Evolutionary conservation across 108 stramenopile species (phyloP).

Genomic region (Nitzschia putrida): DNA sequence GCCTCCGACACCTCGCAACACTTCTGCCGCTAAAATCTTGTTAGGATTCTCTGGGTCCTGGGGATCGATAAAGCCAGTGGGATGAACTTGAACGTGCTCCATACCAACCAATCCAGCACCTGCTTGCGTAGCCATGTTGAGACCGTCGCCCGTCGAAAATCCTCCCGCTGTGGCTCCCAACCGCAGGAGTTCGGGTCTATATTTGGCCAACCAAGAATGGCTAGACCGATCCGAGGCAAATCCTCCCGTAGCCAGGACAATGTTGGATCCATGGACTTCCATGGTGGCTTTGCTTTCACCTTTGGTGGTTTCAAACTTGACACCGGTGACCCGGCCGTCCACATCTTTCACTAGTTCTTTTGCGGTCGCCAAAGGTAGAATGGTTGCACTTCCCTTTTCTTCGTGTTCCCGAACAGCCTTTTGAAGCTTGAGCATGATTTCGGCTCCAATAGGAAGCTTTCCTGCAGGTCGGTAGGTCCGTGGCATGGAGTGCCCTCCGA

Average conservation of each 20-base stretch:
- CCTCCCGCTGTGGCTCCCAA: conserved; percentile 80
- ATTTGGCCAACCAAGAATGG: conserved; percentile 54
- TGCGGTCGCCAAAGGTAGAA: conserved; percentile 51
- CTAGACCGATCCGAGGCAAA: conserved; percentile 69
- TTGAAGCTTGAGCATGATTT: conserved; percentile 74
- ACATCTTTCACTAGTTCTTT: conserved; percentile 41
- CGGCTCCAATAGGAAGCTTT: conserved; percentile 78
- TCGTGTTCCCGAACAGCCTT: conserved; percentile 58
- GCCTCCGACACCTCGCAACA: conserved; percentile 74
- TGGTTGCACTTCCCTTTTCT: conserved; percentile 24
- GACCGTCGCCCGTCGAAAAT: conserved; percentile 83
- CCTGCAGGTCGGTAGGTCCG: conserved; percentile 67
- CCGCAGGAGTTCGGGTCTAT: conserved; percentile 69
- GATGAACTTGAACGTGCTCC: conserved; percentile 93
- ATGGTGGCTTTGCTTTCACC: neutral
- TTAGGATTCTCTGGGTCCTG: conserved; percentile 73
- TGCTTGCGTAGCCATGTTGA: conserved; percentile 22
- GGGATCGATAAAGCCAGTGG: conserved; percentile 93
- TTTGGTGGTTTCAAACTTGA: conserved; percentile 32
- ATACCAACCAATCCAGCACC: conserved; percentile 86
- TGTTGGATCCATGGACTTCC: conserved; percentile 42
- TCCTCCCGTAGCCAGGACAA: conserved; percentile 86
- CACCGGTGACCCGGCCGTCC: conserved; percentile 23
- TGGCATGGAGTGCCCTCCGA: conserved; percentile 74
- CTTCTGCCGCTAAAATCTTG: conserved; percentile 76